phyloP scores from a whole-genome alignment of 495 filamentous ascomycete genomes.

The Neurospora sp. region DNA sequence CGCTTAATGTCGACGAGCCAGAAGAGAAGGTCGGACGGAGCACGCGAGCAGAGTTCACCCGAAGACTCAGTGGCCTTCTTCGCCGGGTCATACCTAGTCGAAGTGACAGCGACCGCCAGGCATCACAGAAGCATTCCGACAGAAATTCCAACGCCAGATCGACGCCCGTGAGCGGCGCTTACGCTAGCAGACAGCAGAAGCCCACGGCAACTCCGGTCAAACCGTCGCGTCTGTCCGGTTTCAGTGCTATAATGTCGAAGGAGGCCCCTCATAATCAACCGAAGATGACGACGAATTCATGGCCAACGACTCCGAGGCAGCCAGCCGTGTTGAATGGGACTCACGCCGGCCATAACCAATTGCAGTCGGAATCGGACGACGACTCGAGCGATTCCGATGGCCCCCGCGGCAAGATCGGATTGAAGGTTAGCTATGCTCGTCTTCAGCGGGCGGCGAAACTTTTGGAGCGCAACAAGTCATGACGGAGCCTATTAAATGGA shows the following conservation, averaged over 20 bases:
- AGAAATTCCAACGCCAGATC: background rate
- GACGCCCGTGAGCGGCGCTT: conserved; percentile 1
- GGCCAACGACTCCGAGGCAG: background rate
- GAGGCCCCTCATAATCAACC: background rate
- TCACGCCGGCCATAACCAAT: background rate
- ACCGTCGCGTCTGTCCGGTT: background rate
- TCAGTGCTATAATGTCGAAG: background rate
- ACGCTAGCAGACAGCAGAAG: conserved; percentile 4
- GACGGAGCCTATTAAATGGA: background rate
- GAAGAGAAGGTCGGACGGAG: background rate
- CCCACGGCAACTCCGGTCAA: background rate
- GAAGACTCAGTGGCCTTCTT: conserved; percentile 11
- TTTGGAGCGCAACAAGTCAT: conserved; percentile 7
- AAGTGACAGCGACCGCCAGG: background rate
- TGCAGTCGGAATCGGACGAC: background rate
- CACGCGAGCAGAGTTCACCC: background rate
- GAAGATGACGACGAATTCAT: background rate
- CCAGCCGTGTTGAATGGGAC: background rate
- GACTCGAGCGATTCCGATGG: conserved; percentile 8
- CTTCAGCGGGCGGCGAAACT: conserved; percentile 15
- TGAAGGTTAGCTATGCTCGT: conserved; percentile 10
- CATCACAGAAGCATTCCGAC: conserved; percentile 1
- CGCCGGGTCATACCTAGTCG: conserved; percentile 9
- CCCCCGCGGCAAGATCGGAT: background rate
- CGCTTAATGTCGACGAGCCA: background rate